Base-by-base conservation (phyloP, 306 rosid genomes). In the Begonia peltatifolia region DNA sequence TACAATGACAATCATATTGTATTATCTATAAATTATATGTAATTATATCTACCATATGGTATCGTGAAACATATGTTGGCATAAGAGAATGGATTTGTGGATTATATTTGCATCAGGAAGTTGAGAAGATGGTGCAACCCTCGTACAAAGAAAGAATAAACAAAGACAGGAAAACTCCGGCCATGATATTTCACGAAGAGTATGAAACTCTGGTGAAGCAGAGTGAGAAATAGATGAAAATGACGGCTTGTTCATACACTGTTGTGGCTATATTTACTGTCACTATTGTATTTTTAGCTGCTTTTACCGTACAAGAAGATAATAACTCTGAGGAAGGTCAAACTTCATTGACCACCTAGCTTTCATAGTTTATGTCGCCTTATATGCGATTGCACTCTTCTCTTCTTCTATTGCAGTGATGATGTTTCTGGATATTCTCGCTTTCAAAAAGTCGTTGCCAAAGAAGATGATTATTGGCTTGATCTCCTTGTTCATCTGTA, bases 211-310 rank as follows among this genome's bases (percentile, higher is more conserved):
- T 77, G 0, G 72, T 52, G 52, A 68, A 71, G 46, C 74, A 75
- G 9, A 79, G 76, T 1, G 62, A 80, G 43, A 68, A 81, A 46
- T 81, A 81, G 87, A 74, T 81, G 2, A 58, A 65, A 10, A 73
- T 42, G 61, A 78, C 83, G 9, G 58, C 85, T 9, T 68, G 70
- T 59, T 78, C 83, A 12, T 78, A 73, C 71, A 72, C 92, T 14
- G 56, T 82, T 1, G 83, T 82, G n/a, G 92, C 85, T 6, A 79
- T 79, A 5, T 79, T 78, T 6, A 70, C 78, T 4, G 85, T 86
- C n/a, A 61, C 81, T 0, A 83, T 82, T 5, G 80, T 86, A 35
- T 82, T 82, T 73, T 62, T 83, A 18, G 76, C 83, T 6, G 71
- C 80, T 14, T 63, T 84, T 9, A 54, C 83, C 10, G 58, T 73